A percentile compares a stretch with the other conserved stretches of the same genome.
Conservation (phyloP, 306 rosid species). For the Castanea mollissima region DNA sequence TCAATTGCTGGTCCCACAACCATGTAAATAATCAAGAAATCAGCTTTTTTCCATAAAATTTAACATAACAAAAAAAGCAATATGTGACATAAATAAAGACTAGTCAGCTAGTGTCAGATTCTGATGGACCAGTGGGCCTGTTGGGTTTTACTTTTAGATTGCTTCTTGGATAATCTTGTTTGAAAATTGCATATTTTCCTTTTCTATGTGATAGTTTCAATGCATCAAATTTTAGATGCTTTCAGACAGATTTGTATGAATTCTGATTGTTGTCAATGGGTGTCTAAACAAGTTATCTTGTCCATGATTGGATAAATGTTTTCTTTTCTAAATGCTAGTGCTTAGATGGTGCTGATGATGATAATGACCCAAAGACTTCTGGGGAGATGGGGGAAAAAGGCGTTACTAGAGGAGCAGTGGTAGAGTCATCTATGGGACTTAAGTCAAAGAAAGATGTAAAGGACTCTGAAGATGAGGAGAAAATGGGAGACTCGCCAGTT, state of each 20-base stretch:
- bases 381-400: constrained; percentile 49
- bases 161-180: neutral
- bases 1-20: no score
- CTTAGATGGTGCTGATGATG: constrained; percentile 61
- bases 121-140: neutral
- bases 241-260: neutral
- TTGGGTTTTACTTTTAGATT: neutral
- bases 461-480: constrained; percentile 56
- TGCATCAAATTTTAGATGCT: neutral
- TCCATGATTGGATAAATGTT: constrained; percentile 4
- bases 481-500: constrained; percentile 78
- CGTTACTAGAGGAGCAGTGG: constrained; percentile 37
- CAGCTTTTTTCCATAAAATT: no score
- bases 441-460: constrained; percentile 44
- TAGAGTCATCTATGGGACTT: constrained; percentile 43
- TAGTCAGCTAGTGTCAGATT: neutral
- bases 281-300: constrained; percentile 13
- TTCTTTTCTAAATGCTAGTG: constrained; percentile 46
- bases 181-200: neutral
- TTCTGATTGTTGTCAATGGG: neutral
- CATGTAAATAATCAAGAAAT: no score
- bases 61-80: no score
- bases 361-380: constrained; percentile 45
- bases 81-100: neutral
- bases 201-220: neutral